Percentiles rank a stretch among this genome's conserved stretches.
Evolutionary conservation across 164 flowering plant genomes (phyloP).

Genomic region (Tetrastigma voinierianum): DNA sequence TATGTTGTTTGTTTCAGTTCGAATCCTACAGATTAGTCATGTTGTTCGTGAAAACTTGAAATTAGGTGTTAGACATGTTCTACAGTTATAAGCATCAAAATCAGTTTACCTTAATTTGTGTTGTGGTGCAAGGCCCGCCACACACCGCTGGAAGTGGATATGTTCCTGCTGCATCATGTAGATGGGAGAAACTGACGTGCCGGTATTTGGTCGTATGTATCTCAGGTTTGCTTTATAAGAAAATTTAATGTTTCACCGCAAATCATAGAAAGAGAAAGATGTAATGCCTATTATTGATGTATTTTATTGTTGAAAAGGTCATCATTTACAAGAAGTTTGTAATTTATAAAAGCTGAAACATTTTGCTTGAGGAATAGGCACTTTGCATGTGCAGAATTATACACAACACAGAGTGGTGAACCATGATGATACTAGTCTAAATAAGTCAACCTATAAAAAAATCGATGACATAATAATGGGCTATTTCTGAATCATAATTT

Average conservation of each 20-base stretch:
- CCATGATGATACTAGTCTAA: too few relatives aligned
- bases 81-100: not conserved
- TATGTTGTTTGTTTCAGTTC: not conserved
- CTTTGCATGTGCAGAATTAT: too few relatives aligned
- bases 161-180: conserved; percentile 93
- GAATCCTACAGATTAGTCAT: not conserved
- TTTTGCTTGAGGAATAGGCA: too few relatives aligned
- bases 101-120: conserved; percentile 1
- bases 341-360: too few relatives aligned
- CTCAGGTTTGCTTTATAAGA: conserved; percentile 13
- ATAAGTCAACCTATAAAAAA: too few relatives aligned
- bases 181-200: conserved; percentile 98
- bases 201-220: conserved; percentile 96
- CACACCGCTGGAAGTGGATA: conserved; percentile 97
- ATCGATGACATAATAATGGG: too few relatives aligned
- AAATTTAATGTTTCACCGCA: not conserved
- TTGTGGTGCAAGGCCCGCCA: conserved; percentile 62
- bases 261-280: conserved; percentile 4
- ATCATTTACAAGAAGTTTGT: too few relatives aligned
- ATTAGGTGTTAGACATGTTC: not conserved
- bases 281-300: not conserved
- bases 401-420: too few relatives aligned
- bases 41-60: not conserved
- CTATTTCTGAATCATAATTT: too few relatives aligned
- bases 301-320: not conserved